Base-by-base conservation (phyloP, 2,329 filamentous ascomycete genomes). In the Ascochyta clinopodiicola region DNA sequence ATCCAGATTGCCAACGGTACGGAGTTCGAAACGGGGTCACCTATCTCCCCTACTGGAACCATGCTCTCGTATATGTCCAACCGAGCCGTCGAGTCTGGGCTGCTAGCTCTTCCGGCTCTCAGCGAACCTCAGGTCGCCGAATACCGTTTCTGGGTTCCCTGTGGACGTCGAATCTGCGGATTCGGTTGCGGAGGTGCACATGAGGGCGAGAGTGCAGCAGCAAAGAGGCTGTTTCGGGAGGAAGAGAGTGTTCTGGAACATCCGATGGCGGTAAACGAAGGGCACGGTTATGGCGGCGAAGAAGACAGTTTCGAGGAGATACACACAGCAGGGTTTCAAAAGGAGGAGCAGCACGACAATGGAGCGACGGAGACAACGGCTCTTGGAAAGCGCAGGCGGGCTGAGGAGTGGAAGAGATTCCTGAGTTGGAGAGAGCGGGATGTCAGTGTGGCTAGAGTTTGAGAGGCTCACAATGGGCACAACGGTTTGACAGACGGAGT, bases 111-210 rank as follows among this genome's bases (percentile, higher is more conserved):
- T 1, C 48, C 44, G 4, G 68, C 72, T 9, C 57, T 75, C 2
- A 64, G 59, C 15, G 73, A 75, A 58, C 44, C 61, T 0, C 67
- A 73, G 51, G 71, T 75, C 4, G 72, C 71, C 7, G 72, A 75
- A 42, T 75, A 75, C 51, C 54, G 70, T 24, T 75, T 75, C 51
- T 75, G 73, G 73, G 62, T 67, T 9, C 70, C 69, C 0, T 75
- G 73, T 46, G 71, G 72, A 2, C 60, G 61, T 3, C 56, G 64
- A 27, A 34, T 31, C 1, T 75, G 73, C 56, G 66, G 59, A 1
- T 71, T 75, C 60, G 72, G 73, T 1, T 75, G 73, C 55, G 69
- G 68, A 4, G 57, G 53, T 3, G 61, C 34, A 8, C 36, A 63
- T 19, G 61, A 64, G 25, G 73, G 73, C 2, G 72, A 75, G 60